Percentiles rank a stretch among this genome's conserved stretches.
phyloP scores from a whole-genome alignment of 2,329 filamentous ascomycete species.

The Ascochyta fabae region DNA sequence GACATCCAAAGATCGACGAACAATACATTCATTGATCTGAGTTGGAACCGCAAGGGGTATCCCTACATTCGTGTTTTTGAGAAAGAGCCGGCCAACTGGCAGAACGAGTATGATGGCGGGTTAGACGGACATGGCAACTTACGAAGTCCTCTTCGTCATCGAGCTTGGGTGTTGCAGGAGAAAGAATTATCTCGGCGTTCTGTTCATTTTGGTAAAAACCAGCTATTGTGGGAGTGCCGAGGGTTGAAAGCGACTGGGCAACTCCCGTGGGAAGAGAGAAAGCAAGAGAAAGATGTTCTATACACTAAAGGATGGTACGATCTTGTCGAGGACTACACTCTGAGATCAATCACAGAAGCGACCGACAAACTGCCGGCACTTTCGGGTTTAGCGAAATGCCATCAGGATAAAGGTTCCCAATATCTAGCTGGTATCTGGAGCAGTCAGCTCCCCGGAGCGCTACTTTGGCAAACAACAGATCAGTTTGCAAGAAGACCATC shows the following conservation, averaged over 20 bases:
- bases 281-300: neutral
- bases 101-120: neutral
- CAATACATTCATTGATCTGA: neutral
- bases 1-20: neutral
- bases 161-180: conserved; percentile 10
- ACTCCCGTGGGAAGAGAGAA: neutral
- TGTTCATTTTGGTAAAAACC: neutral
- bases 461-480: neutral
- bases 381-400: neutral
- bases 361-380: neutral
- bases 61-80: neutral
- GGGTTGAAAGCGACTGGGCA: neutral
- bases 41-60: neutral
- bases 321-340: conserved; percentile 1
- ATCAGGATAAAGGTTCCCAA: neutral
- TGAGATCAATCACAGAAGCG: neutral
- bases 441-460: neutral
- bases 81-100: neutral
- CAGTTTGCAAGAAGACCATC: neutral
- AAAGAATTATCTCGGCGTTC: neutral
- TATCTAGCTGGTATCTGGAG: conserved; percentile 4
- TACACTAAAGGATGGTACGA: neutral
- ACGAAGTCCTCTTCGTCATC: neutral
- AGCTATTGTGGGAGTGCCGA: neutral
- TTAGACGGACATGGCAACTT: neutral